Evolutionary conservation across 495 filamentous ascomycete species (phyloP).

Genomic region (Sporormia fimetaria): DNA sequence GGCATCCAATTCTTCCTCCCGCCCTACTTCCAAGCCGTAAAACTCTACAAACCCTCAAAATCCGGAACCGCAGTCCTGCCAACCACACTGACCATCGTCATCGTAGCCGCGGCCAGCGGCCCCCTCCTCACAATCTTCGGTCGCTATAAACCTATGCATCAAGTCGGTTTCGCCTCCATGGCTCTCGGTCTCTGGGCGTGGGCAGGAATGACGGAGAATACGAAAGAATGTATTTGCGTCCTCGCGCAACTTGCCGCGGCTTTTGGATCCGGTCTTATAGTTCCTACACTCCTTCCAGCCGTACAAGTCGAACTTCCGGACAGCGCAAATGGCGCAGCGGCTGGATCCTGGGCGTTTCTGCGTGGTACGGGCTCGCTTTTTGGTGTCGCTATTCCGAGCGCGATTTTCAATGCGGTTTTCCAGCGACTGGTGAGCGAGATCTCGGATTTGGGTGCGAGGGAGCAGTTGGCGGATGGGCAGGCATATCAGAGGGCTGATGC

Average conservation of each 20-base stretch:
- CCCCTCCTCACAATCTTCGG: slow-evolving; percentile 36
- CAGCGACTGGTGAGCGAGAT: too few species aligned
- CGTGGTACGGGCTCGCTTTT: slow-evolving; percentile 50
- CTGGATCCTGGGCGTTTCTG: slow-evolving; percentile 47
- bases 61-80: slow-evolving; percentile 52
- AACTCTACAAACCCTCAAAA: slow-evolving; percentile 39
- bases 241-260: slow-evolving; percentile 39
- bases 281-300: slow-evolving; percentile 38
- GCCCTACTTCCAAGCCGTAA: slow-evolving; percentile 53
- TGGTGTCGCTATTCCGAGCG: slow-evolving; percentile 48
- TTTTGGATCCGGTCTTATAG: slow-evolving; percentile 39
- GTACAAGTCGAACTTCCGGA: slow-evolving; percentile 40
- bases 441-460: too few species aligned
- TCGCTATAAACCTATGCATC: slow-evolving; percentile 40
- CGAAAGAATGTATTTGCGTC: slow-evolving; percentile 35
- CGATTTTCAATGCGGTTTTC: slow-evolving; percentile 34
- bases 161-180: slow-evolving; percentile 39
- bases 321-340: slow-evolving; percentile 35
- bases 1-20: slow-evolving; percentile 49
- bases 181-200: slow-evolving; percentile 38
- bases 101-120: slow-evolving; percentile 37
- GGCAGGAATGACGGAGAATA: slow-evolving; percentile 35
- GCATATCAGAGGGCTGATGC: slow-evolving; percentile 13
- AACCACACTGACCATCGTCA: slow-evolving; percentile 41
- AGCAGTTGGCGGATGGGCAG: slow-evolving; percentile 7